Conservation (phyloP, 83 land plant genomes). For the Thuja plicata region DNA sequence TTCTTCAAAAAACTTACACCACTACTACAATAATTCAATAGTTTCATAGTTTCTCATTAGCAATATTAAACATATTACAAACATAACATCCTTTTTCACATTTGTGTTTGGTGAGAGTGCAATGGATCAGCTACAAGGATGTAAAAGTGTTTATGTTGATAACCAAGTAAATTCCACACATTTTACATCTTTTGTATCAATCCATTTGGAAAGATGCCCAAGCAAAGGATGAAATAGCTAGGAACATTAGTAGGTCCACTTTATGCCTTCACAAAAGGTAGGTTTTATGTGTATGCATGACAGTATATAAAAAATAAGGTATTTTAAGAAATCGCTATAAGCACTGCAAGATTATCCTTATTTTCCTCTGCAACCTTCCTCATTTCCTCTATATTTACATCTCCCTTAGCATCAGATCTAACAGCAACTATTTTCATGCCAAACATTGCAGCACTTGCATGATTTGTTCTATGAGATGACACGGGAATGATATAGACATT, state of each 20-base stretch:
- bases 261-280: not conserved
- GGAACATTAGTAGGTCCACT: not conserved
- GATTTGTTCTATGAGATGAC: constrained; percentile 99
- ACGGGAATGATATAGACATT: constrained; percentile 98
- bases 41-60: too few species aligned
- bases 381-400: constrained; percentile 91
- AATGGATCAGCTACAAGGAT: not conserved
- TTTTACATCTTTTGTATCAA: not conserved
- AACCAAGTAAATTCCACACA: not conserved
- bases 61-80: too few species aligned
- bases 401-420: constrained; percentile 96
- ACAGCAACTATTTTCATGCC: constrained; percentile 98
- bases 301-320: not conserved
- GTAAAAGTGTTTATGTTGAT: not conserved
- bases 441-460: constrained; percentile 99
- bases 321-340: constrained; percentile 64
- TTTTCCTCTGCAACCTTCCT: too few species aligned
- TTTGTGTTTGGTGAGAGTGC: not conserved
- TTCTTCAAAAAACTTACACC: too few species aligned
- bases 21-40: too few species aligned
- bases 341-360: constrained; percentile 85
- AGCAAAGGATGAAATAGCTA: not conserved
- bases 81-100: not conserved
- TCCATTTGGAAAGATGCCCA: too few species aligned
- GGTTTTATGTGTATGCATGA: not conserved